Evolutionary conservation across 805 yeast species (phyloP).

Genomic region (Sugiyamaella floridensis): DNA sequence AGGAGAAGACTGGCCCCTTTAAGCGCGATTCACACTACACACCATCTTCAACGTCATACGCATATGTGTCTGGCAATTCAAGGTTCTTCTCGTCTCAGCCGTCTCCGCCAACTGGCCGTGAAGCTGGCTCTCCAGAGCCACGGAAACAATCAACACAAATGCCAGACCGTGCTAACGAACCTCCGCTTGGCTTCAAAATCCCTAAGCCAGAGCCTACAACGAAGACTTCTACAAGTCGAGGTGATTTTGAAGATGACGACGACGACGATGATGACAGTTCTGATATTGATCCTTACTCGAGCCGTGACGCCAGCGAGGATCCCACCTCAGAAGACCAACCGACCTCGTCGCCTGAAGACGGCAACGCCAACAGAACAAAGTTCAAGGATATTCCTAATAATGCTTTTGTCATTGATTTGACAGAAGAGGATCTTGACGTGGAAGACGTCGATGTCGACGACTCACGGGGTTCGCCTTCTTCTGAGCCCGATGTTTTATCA

Average conservation of each 20-base stretch:
- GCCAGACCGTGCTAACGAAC: background rate
- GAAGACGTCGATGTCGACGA: background rate
- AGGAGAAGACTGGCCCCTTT: background rate
- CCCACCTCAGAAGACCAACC: background rate
- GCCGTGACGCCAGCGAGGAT: background rate
- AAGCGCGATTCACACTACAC: background rate
- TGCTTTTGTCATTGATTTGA: constrained; percentile 8
- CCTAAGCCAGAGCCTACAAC: background rate
- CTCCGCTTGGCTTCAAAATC: background rate
- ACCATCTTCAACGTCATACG: background rate
- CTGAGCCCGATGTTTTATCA: too few relatives aligned
- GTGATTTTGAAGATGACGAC: background rate
- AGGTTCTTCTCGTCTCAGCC: background rate
- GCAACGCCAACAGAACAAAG: too few relatives aligned
- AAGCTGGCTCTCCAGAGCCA: background rate
- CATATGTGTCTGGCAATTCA: constrained; percentile 3
- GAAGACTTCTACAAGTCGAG: background rate
- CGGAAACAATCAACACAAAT: background rate
- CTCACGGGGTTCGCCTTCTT: too few relatives aligned
- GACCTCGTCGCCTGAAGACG: background rate
- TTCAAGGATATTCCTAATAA: background rate
- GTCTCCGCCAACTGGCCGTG: background rate
- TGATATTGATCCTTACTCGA: background rate
- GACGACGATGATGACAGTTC: background rate
- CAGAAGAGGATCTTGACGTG: background rate